Conservation (phyloP, 192 early-diverging fungal genomes). For the Coemansia sp. region DNA sequence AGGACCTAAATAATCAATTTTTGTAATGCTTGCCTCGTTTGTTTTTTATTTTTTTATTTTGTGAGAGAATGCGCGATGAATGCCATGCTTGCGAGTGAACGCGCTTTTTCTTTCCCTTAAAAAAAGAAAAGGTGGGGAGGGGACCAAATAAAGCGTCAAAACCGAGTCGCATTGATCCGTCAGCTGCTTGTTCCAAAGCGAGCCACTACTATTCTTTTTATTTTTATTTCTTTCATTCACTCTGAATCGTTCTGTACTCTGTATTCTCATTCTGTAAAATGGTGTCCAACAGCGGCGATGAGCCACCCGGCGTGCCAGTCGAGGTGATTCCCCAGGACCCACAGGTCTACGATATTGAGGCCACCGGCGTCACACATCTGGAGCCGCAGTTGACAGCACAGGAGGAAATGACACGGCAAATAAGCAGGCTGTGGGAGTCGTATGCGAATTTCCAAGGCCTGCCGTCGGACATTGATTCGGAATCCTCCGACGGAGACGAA, state of each 20-base stretch:
- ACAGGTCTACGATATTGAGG: slow-evolving; percentile 31
- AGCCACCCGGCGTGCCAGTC: slow-evolving; percentile 14
- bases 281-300: neutral
- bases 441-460: slow-evolving; percentile 42
- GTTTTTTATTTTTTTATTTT: too few relatives aligned
- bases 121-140: too few relatives aligned
- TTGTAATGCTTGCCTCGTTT: too few relatives aligned
- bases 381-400: slow-evolving; percentile 27
- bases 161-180: too few relatives aligned
- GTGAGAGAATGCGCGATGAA: too few relatives aligned
- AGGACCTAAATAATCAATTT: too few relatives aligned
- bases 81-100: too few relatives aligned
- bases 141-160: too few relatives aligned
- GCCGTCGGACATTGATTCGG: slow-evolving; percentile 11
- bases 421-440: slow-evolving; percentile 45
- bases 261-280: neutral
- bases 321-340: slow-evolving; percentile 18
- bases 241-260: neutral
- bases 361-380: slow-evolving; percentile 16
- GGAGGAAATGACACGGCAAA: slow-evolving; percentile 37
- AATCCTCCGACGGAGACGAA: neutral
- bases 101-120: too few relatives aligned
- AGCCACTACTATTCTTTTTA: neutral
- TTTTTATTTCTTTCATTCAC: neutral
- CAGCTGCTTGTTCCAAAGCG: too few relatives aligned